phyloP scores from a whole-genome alignment of 192 early-diverging fungal genomes.

The Cetraspora pellucida region DNA sequence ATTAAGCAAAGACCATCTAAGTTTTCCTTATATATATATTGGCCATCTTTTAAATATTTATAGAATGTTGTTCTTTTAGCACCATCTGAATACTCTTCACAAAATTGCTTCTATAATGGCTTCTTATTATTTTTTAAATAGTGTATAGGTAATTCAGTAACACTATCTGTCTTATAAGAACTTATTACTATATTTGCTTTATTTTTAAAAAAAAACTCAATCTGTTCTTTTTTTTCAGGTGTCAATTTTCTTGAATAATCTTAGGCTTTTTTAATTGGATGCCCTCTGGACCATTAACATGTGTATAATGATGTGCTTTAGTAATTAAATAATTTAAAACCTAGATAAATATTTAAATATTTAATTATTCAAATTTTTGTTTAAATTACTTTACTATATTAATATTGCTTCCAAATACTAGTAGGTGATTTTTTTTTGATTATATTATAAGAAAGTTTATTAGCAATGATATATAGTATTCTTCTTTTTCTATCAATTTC shows the following conservation, averaged over 20 bases:
- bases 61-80: not conserved
- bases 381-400: not conserved
- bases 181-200: constrained; percentile 11
- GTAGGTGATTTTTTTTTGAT: not conserved
- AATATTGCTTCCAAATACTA: not conserved
- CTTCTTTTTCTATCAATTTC: not conserved
- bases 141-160: not conserved
- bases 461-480: not conserved
- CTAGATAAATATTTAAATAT: not conserved
- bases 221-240: not conserved
- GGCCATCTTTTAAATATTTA: not conserved
- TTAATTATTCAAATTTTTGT: not conserved
- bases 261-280: not conserved
- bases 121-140: constrained; percentile 18
- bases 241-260: not conserved
- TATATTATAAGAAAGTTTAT: not conserved
- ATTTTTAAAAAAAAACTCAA: not conserved
- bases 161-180: constrained; percentile 6
- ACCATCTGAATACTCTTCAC: not conserved
- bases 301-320: not conserved
- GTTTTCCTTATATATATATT: not conserved
- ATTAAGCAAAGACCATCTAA: not conserved
- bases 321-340: not conserved
- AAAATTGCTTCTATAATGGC: not conserved
- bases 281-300: not conserved